Conservation (phyloP, 75 land plant genomes). For the Chamaecyparis obtusa region DNA sequence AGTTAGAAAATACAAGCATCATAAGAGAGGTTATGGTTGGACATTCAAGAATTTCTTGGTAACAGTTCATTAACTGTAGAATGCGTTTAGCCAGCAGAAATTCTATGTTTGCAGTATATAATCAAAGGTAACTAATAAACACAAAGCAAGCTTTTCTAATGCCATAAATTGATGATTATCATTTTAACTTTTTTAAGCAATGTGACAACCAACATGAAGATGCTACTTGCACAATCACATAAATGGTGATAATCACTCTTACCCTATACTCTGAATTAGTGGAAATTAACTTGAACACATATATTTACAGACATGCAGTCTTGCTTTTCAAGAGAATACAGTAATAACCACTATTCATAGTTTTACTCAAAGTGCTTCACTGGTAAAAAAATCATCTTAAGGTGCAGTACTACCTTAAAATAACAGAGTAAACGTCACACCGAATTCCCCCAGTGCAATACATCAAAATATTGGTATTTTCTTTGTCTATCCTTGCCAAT, state of each 20-base stretch:
- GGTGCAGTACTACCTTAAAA: slow-evolving; percentile 50
- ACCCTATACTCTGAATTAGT: background rate
- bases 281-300: background rate
- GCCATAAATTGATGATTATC: background rate
- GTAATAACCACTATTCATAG: background rate
- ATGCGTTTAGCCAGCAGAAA: background rate
- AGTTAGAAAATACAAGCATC: background rate
- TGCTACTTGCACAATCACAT: background rate
- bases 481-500: slow-evolving; percentile 65
- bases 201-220: background rate
- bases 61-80: background rate
- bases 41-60: background rate
- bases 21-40: background rate
- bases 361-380: background rate
- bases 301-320: background rate
- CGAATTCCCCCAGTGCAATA: slow-evolving; percentile 95
- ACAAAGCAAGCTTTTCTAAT: background rate
- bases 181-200: slow-evolving; percentile 1
- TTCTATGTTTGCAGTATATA: background rate
- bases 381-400: background rate
- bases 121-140: background rate
- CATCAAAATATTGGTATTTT: slow-evolving; percentile 71
- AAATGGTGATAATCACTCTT: background rate
- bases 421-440: slow-evolving; percentile 88
- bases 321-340: background rate